Conservation (phyloP, 2,329 filamentous ascomycete genomes). For the Cladosporium cucumerinum region DNA sequence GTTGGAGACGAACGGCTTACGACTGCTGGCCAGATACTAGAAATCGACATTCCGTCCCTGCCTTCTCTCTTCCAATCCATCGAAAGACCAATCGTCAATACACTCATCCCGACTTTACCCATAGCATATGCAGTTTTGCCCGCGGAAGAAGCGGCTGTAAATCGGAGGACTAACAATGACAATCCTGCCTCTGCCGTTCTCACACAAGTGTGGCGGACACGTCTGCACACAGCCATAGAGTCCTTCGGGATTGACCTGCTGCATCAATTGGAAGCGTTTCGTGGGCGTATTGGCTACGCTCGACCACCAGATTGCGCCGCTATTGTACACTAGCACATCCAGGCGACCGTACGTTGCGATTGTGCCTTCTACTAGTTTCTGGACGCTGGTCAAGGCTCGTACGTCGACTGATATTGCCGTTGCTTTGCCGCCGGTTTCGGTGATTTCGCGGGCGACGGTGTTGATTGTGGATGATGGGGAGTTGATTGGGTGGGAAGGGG, state of each 20-base stretch:
- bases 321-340: slow-evolving; percentile 78
- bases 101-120: slow-evolving; percentile 76
- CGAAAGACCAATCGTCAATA: slow-evolving; percentile 74
- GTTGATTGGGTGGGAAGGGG: slow-evolving; percentile 71
- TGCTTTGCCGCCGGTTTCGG: slow-evolving; percentile 60
- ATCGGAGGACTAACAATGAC: slow-evolving; percentile 81
- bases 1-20: slow-evolving; percentile 44
- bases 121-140: slow-evolving; percentile 82
- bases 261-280: slow-evolving; percentile 60
- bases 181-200: slow-evolving; percentile 56
- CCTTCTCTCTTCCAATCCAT: slow-evolving; percentile 75
- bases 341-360: slow-evolving; percentile 57
- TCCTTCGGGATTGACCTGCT: slow-evolving; percentile 70
- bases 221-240: slow-evolving; percentile 69
- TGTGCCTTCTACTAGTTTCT: slow-evolving; percentile 57
- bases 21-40: slow-evolving; percentile 76
- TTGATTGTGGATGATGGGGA: slow-evolving; percentile 72
- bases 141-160: slow-evolving; percentile 78
- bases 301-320: slow-evolving; percentile 73
- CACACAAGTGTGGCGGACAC: slow-evolving; percentile 62
- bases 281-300: slow-evolving; percentile 65
- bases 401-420: slow-evolving; percentile 68
- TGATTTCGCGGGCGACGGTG: slow-evolving; percentile 74
- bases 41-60: slow-evolving; percentile 67
- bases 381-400: slow-evolving; percentile 59